Base-by-base conservation (phyloP, 2,329 filamentous ascomycete genomes). In the Bipolaris gigantea region DNA sequence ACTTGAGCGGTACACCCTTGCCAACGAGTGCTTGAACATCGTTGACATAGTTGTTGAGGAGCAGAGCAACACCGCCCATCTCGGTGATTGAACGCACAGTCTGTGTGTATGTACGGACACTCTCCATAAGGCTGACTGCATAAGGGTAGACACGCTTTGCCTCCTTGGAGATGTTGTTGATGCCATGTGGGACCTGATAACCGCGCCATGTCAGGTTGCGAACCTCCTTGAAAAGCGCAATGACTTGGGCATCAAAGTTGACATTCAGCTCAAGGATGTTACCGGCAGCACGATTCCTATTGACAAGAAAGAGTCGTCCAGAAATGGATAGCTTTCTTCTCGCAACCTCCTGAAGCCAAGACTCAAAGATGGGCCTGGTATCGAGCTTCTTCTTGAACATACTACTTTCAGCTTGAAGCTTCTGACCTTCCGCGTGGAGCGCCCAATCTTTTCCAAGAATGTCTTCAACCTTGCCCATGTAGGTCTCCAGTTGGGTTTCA, bases 391-490 rank as follows among this genome's bases (percentile, higher is more conserved):
- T 92, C 64, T 92, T 88, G 80, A 99, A 99, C 66, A 96, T 83
- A 61, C 89, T 89, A 71, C 94, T 93, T 76, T 99, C 94, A 52
- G 86, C 87, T 68, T 93, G 89, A 18, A 99, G 83, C 75, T 96
- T 96, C 70, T 97, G 91, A 1, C 95, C 95, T 72, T 99, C 94
- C 6, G 92, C 85, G 69, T 99, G 95, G 55, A 97, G 80, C 50
- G 89, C 88, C 94, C 94, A 99, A 64, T 97, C 92, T 52, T 90
- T 87, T 45, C 94, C 94, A 19, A 99, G 84, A 34, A 99, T 94
- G 63, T 96, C 91, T 73, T 97, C 95, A n/a, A 99, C 93, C 75
- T 97, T 97, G 71, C 92, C 90, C 92, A 99, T 97, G 75, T 99
- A 99, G 10, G 88, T 89, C 69, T 97, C 89, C 9, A 99, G 85